Percentiles rank a stretch among this genome's conserved stretches.
Evolutionary conservation across 164 flowering plant species (phyloP).

Genomic region (Vitis cinerea): DNA sequence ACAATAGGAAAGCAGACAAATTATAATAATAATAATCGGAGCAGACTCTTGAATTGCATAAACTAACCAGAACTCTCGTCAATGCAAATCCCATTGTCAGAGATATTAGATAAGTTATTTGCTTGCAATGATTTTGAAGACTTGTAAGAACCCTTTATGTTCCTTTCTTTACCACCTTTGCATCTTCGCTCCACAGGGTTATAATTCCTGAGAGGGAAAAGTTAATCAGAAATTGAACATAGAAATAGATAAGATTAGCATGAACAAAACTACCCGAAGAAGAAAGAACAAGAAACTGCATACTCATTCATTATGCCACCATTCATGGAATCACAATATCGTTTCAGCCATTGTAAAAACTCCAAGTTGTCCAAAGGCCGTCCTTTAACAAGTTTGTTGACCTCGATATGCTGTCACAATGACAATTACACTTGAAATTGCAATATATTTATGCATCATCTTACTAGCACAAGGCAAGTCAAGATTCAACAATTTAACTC

Average conservation of each 20-base stretch:
- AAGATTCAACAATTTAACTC: no score
- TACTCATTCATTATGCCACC: constrained; percentile 95
- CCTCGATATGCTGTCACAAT: constrained; percentile 73
- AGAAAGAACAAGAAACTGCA: constrained; percentile 9
- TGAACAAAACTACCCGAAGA: neutral
- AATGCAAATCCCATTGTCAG: constrained; percentile 27
- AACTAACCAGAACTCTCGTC: constrained; percentile 45
- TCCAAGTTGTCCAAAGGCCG: constrained; percentile 94
- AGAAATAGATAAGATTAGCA: neutral
- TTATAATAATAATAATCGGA: neutral
- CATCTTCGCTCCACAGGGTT: constrained; percentile 84
- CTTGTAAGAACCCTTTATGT: constrained; percentile 42
- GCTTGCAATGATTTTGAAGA: constrained; percentile 63
- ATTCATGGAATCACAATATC: constrained; percentile 85
- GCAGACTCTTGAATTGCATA: neutral
- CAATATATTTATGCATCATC: no score
- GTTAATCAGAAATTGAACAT: neutral
- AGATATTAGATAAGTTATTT: constrained; percentile 40
- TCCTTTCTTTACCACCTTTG: constrained; percentile 65
- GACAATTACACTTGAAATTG: no score
- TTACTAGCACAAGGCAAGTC: no score
- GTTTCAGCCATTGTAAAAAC: constrained; percentile 94
- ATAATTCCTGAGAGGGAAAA: constrained; percentile 54
- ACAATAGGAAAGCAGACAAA: neutral
- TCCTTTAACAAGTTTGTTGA: constrained; percentile 84